Evolutionary conservation across 2,329 filamentous ascomycete genomes (phyloP), one percentile per base, ranked within the genome.

Genomic region (Verruconis gallopava): DNA sequence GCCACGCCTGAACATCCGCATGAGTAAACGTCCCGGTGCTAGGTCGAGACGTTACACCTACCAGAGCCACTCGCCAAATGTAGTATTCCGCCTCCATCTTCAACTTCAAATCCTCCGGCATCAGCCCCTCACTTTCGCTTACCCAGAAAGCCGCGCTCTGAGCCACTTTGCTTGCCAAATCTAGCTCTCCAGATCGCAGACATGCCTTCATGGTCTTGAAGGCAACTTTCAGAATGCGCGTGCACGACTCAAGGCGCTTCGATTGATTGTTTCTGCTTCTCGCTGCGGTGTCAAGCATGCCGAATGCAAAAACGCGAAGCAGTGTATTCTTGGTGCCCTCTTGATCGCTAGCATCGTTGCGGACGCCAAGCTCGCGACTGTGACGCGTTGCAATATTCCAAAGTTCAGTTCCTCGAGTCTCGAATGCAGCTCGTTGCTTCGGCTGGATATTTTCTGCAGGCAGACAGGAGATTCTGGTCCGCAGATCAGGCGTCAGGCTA

Each of bases 341-440:
- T 25, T 28, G 34, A 11, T 35, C 15, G 13, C 34, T 12, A 11
- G 14, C 22, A 17, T 40, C 14, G 13, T 44, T 28, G 18, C 34
- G 21, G 20, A 19, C 25, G 6, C 21, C 44, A 9, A 39, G 42
- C 12, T 46, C 43, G 12, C 48, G 50, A 14, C 53, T 32, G 25
- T 75, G 52, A 19, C 71, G 68, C 1, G 76, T 75, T 32, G 75
- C 76, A 4, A 71, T 53, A 48, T 85, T 85, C 81, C 80, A 85
- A 5, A 85, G 59, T 18, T 64, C 62, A 0, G 71, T 69, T 43
- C 73, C 81, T 4, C 65, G 49, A 4, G 49, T 56, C 46, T 82
- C 77, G 3, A 84, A 59, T 4, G 71, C 65, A 18, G 49, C 11
- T 55, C 39, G 1, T 30, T 30, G 25, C 25, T 30, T 30, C 9